Evolutionary conservation across 1,139 yeast genomes (phyloP).

Genomic region (Nakaseomyces nivariensis): DNA sequence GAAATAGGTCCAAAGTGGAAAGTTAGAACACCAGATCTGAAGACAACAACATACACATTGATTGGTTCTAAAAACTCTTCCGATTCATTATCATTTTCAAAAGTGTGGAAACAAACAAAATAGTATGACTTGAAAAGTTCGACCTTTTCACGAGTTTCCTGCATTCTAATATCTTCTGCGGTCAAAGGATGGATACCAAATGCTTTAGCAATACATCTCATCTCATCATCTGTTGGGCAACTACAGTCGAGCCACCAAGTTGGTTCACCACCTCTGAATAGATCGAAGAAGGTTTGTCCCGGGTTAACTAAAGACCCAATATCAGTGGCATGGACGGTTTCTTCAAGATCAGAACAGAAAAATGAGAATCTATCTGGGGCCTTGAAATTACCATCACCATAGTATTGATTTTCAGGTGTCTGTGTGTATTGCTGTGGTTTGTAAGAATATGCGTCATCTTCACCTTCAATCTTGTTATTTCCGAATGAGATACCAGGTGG

Average conservation of each 20-base stretch:
- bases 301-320: slow-evolving; percentile 62
- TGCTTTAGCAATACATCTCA: slow-evolving; percentile 55
- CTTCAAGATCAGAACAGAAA: slow-evolving; percentile 72
- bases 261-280: slow-evolving; percentile 42
- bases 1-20: slow-evolving; percentile 78
- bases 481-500: slow-evolving; percentile 32
- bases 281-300: slow-evolving; percentile 52
- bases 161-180: slow-evolving; percentile 77
- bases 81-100: slow-evolving; percentile 64
- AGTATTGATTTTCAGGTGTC: slow-evolving; percentile 4
- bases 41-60: slow-evolving; percentile 79
- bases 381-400: slow-evolving; percentile 12
- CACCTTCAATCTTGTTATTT: slow-evolving; percentile 32
- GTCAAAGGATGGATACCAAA: slow-evolving; percentile 81
- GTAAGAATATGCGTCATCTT: slow-evolving; percentile 12
- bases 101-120: slow-evolving; percentile 76
- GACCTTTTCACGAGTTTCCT: slow-evolving; percentile 78
- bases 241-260: slow-evolving; percentile 73
- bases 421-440: slow-evolving; percentile 3
- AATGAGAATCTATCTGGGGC: slow-evolving; percentile 73
- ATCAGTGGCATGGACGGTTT: slow-evolving; percentile 83
- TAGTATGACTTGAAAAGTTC: slow-evolving; percentile 66
- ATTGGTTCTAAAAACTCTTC: slow-evolving; percentile 82
- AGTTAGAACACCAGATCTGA: slow-evolving; percentile 71
- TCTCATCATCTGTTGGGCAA: slow-evolving; percentile 60